These are phyloP conservation scores for Dictyostelium brefeldianum DNA, from an alignment of 78 protist genomes.

Conservation along the genomic window DNA sequence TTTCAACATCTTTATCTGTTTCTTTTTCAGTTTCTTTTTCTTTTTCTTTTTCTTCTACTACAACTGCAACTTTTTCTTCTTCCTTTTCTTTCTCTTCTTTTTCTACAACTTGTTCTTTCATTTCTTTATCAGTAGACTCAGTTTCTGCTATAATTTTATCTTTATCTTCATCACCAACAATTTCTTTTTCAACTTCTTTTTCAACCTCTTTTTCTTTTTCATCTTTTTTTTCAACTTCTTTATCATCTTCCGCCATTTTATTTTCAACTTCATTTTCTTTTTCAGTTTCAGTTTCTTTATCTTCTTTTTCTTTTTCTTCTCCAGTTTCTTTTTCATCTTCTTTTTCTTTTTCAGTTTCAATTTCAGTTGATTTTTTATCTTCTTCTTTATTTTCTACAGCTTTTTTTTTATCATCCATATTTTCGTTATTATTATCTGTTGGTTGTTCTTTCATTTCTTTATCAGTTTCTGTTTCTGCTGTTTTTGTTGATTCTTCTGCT, in stretches of 20 bases:
- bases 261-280: not conserved
- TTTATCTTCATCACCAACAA: not conserved
- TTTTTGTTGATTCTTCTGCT: not conserved
- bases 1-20: not conserved
- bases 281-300: not conserved
- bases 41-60: not conserved
- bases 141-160: not conserved
- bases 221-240: not conserved
- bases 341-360: not conserved
- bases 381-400: not conserved
- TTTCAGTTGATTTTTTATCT: too few species aligned
- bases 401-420: not conserved
- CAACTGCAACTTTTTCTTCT: not conserved
- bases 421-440: not conserved
- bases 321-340: not conserved
- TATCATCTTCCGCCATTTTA: not conserved
- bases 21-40: not conserved
- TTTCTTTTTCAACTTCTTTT: not conserved
- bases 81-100: not conserved
- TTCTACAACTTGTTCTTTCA: not conserved
- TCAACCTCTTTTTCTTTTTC: not conserved
- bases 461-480: not conserved
- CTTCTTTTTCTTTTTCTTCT: not conserved
- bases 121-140: not conserved
- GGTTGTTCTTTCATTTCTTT: slow-evolving; percentile 7